phyloP scores from a whole-genome alignment of 2,329 filamentous ascomycete species.

The Sporothrix phasma region DNA sequence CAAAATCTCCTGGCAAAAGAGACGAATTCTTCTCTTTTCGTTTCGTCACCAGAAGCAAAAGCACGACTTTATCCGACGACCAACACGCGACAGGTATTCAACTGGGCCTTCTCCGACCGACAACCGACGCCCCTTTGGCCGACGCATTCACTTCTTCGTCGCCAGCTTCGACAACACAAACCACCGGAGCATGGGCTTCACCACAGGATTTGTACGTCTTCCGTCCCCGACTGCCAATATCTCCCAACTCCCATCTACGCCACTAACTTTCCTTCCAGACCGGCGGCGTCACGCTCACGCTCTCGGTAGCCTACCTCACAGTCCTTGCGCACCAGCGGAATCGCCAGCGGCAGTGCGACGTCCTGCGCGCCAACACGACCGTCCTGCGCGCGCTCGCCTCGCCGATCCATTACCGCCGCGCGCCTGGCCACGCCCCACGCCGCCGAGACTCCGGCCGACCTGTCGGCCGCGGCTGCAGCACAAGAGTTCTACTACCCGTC shows the following conservation, averaged over 20 bases:
- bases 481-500: conserved; percentile 14
- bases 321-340: conserved; percentile 60
- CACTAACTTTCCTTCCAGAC: conserved; percentile 42
- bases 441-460: conserved; percentile 23
- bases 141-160: background rate
- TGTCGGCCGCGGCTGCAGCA: conserved; percentile 9
- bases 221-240: background rate
- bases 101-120: background rate
- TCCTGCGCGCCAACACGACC: conserved; percentile 47
- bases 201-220: conserved; percentile 55
- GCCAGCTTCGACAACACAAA: background rate
- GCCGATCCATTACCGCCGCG: conserved; percentile 29
- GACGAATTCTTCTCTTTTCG: background rate
- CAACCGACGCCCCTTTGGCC: background rate
- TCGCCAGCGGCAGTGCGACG: conserved; percentile 47
- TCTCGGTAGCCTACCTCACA: conserved; percentile 62
- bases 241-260: too few species aligned
- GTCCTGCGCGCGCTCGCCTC: conserved; percentile 41
- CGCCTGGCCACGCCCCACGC: conserved; percentile 24
- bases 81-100: conserved; percentile 1
- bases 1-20: background rate
- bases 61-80: background rate
- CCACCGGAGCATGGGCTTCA: conserved; percentile 54
- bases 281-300: conserved; percentile 65
- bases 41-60: background rate